Evolutionary conservation across 441 rosid species (phyloP).

Genomic region (Pelargonium fulgidum): DNA sequence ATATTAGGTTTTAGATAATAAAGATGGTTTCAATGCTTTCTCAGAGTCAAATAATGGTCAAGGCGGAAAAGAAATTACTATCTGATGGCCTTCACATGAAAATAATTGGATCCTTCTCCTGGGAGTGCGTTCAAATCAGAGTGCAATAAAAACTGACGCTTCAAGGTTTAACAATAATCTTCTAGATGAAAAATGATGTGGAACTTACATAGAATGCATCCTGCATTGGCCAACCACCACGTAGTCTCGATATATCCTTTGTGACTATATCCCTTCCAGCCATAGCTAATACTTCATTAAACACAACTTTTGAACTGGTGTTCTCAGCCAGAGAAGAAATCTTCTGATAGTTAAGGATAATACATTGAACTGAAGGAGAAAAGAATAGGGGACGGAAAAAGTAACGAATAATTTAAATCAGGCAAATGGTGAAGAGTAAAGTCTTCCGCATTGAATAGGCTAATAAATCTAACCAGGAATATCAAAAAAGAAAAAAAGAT

Average conservation of each 20-base stretch:
- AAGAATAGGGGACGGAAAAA: constrained; percentile 18
- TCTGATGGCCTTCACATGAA: background rate
- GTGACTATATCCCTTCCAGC: constrained; percentile 90
- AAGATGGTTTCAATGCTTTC: background rate
- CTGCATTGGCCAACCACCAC: constrained; percentile 99
- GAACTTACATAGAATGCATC: constrained; percentile 85
- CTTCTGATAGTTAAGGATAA: constrained; percentile 53
- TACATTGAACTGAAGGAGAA: constrained; percentile 14
- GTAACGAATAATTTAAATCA: constrained; percentile 5
- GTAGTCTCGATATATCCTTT: constrained; percentile 92
- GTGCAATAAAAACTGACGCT: background rate
- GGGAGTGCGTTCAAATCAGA: background rate
- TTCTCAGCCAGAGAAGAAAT: constrained; percentile 80
- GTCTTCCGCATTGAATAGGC: constrained; percentile 18
- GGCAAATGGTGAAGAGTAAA: constrained; percentile 13
- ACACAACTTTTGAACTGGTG: constrained; percentile 70
- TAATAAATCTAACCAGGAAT: constrained; percentile 14
- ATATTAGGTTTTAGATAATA: background rate
- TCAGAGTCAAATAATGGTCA: background rate
- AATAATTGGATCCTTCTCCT: background rate
- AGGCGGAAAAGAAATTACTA: background rate
- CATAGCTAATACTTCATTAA: constrained; percentile 76
- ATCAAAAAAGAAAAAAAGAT: constrained; percentile 36
- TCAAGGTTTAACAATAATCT: constrained; percentile 10
- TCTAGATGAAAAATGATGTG: constrained; percentile 17